Base-by-base conservation (phyloP, 2,329 filamentous ascomycete species). In the Blastomyces silverae region DNA sequence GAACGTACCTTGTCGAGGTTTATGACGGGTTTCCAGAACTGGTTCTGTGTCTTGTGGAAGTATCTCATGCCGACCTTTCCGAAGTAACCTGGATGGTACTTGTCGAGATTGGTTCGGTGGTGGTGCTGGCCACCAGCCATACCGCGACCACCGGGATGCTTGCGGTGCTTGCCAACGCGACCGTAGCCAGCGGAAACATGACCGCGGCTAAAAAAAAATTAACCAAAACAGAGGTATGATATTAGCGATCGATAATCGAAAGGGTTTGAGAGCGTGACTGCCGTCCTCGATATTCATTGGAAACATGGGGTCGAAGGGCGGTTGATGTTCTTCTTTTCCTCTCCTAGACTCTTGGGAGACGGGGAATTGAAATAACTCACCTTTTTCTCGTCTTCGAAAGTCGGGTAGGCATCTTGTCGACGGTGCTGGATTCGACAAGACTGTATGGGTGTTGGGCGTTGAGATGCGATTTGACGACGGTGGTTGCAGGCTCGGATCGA, bases 91-190 rank as follows among this genome's bases (percentile, higher is more conserved):
- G 93, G 92, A 79, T 96, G 91, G 88, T 93, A 92, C 83, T 93
- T 92, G 81, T 91, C 89, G 76, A 92, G 84, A 84, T 95, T 96
- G 78, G 91, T 96, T 73, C 91, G 83, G 88, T 95, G 91, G 85
- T 99, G 94, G 86, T 99, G 94, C 85, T 97, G 91, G 87, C 92
- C 93, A 95, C 94, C 93, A 80, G 94, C 94, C 83, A 90, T 90
- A 88, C 87, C 86, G 79, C 86, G 86, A 85, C 85, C 87, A 86
- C 87, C 86, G 77, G 87, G 87, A 76, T 87, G 85, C 89, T 99
- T 97, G 80, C 94, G 86, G 89, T 97, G 92, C 90, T 97, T 97
- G 81, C 94, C 94, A 80, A 97, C 82, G 87, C 93, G 93, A 85
- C 94, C 93, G 83, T 97, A 88, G 86, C 94, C 94, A 86, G 92